Conservation (phyloP, 192 early-diverging fungal genomes). For the Backusella parvicylindrica region DNA sequence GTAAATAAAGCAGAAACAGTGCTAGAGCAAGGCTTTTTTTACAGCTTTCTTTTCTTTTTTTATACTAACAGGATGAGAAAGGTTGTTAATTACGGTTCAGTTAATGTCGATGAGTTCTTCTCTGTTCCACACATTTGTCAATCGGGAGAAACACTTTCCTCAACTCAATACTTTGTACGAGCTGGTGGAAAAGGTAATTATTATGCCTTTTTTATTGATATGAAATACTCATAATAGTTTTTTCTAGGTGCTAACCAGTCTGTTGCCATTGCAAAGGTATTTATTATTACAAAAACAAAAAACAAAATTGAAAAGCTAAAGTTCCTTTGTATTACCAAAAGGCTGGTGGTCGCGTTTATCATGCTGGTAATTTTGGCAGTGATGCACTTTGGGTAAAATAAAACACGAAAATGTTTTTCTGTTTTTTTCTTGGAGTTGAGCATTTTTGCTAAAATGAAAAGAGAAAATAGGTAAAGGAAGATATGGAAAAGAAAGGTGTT, state of each 20-base stretch:
- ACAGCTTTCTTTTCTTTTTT: not conserved
- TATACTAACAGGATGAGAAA: conserved; percentile 24
- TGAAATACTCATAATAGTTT: not conserved
- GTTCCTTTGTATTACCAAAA: conserved; percentile 10
- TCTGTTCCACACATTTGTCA: conserved; percentile 67
- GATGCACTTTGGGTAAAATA: conserved; percentile 70
- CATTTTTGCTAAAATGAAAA: not conserved
- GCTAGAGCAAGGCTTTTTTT: not conserved
- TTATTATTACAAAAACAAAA: not conserved
- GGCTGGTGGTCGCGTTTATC: conserved; percentile 64
- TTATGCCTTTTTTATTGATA: not conserved
- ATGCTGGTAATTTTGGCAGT: conserved; percentile 77
- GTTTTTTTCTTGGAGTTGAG: not conserved
- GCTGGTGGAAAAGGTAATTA: conserved; percentile 68
- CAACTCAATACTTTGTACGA: conserved; percentile 44
- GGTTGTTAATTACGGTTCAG: conserved; percentile 67
- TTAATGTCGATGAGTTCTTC: conserved; percentile 81
- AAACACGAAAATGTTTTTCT: not conserved
- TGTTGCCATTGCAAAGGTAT: conserved; percentile 73
- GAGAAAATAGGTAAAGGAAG: conserved; percentile 43
- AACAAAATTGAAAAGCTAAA: not conserved
- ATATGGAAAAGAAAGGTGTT: conserved; percentile 62
- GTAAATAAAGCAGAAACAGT: not conserved
- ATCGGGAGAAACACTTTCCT: conserved; percentile 49
- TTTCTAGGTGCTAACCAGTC: conserved; percentile 83